Evolutionary conservation across 768 basidiomycete species (phyloP).

Genomic region (Collybia sp.): DNA sequence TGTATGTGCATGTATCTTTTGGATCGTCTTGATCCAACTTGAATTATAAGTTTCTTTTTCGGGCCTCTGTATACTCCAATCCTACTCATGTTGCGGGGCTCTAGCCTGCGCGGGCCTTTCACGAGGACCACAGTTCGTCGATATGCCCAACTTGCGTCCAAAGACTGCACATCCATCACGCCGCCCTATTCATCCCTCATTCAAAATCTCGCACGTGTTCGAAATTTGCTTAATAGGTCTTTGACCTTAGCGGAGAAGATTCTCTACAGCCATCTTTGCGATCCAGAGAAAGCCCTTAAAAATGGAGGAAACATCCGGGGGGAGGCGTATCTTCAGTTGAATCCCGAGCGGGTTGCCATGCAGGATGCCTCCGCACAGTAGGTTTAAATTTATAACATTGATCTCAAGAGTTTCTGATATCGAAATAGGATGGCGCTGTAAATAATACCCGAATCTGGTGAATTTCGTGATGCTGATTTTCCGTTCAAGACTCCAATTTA

Average conservation of each 20-base stretch:
- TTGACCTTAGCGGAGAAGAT: slow-evolving; percentile 98
- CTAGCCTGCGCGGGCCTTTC: too few relatives aligned
- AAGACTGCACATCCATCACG: slow-evolving; percentile 59
- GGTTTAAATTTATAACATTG: slow-evolving; percentile 20
- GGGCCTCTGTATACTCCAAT: too few relatives aligned
- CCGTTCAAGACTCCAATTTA: slow-evolving; percentile 79
- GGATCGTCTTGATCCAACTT: too few relatives aligned
- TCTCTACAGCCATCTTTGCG: slow-evolving; percentile 84
- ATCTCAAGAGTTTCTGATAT: slow-evolving; percentile 6
- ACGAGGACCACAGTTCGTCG: not conserved
- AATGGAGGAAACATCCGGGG: slow-evolving; percentile 72
- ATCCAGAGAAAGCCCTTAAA: slow-evolving; percentile 69
- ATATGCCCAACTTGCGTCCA: slow-evolving; percentile 25
- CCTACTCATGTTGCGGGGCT: too few relatives aligned
- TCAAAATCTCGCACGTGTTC: slow-evolving; percentile 64
- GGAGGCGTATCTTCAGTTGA: slow-evolving; percentile 84
- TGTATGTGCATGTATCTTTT: too few relatives aligned
- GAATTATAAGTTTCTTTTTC: too few relatives aligned
- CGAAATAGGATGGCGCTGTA: slow-evolving; percentile 74
- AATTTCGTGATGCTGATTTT: not conserved
- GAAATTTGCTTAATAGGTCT: slow-evolving; percentile 68
- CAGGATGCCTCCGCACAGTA: slow-evolving; percentile 92
- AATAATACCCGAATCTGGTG: slow-evolving; percentile 18
- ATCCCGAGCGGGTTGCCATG: slow-evolving; percentile 94
- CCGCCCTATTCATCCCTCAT: slow-evolving; percentile 79